Conservation (phyloP, 192 early-diverging fungal species). For the Geranomyces michiganensis region DNA sequence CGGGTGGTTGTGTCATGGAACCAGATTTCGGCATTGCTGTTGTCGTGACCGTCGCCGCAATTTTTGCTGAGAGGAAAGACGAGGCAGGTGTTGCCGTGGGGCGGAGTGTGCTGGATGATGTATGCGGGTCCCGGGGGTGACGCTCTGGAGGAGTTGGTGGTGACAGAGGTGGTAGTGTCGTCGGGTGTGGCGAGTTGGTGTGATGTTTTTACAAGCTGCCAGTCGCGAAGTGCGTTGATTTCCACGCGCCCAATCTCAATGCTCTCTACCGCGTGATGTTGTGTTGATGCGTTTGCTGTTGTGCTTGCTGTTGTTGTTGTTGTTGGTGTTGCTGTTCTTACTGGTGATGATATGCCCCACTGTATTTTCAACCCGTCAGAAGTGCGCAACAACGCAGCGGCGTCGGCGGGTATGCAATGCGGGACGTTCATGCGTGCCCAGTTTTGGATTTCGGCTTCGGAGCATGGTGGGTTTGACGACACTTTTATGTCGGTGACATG, state of each 20-base stretch:
- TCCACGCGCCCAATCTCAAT: not conserved
- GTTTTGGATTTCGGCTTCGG: not conserved
- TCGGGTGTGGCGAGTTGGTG: not conserved
- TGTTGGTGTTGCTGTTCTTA: not conserved
- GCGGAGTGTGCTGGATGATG: not conserved
- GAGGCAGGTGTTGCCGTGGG: not conserved
- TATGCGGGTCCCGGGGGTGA: not conserved
- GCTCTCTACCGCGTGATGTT: not conserved
- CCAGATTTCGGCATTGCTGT: not conserved
- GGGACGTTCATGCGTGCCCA: slow-evolving; percentile 7
- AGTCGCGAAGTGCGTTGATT: not conserved
- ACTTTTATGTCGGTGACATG: not conserved
- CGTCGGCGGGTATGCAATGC: not conserved
- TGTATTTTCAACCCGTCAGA: not conserved
- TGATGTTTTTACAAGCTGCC: too few relatives aligned
- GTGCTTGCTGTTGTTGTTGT: too few relatives aligned
- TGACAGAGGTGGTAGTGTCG: not conserved
- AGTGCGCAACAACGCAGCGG: not conserved
- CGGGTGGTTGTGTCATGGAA: not conserved
- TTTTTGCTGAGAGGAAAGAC: not conserved
- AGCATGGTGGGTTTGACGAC: not conserved
- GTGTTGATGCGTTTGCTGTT: too few relatives aligned
- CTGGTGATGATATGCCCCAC: not conserved
- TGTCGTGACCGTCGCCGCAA: not conserved
- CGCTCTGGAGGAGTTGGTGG: too few relatives aligned